These are phyloP conservation scores for Pyrenophora graminea DNA, from an alignment of 2,329 filamentous ascomycete genomes.

Conservation along the genomic window DNA sequence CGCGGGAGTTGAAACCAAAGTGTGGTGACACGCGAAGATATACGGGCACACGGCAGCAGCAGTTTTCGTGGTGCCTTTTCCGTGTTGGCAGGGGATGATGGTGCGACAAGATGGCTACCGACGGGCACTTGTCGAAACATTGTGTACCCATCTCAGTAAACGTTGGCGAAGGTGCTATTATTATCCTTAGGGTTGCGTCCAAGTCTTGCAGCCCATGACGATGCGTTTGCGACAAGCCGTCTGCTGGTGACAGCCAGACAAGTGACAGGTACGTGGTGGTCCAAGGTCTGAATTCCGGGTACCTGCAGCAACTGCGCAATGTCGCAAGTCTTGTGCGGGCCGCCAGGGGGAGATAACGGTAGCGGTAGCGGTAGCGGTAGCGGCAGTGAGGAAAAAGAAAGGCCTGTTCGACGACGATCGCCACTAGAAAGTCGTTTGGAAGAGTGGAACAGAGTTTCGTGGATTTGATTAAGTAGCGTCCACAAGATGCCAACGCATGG, in stretches of 20 bases:
- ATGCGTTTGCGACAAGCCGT: not conserved
- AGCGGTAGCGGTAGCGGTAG: slow-evolving; percentile 1
- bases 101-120: slow-evolving; percentile 40
- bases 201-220: slow-evolving; percentile 29
- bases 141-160: slow-evolving; percentile 23
- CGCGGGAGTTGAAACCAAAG: slow-evolving; percentile 12
- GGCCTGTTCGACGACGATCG: slow-evolving; percentile 30
- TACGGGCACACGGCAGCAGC: slow-evolving; percentile 24
- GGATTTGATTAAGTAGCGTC: slow-evolving; percentile 18
- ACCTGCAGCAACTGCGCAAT: slow-evolving; percentile 23
- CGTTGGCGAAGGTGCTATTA: slow-evolving; percentile 18
- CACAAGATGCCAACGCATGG: slow-evolving; percentile 23
- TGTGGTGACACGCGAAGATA: slow-evolving; percentile 20
- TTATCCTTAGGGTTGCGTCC: slow-evolving; percentile 18
- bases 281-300: slow-evolving; percentile 7
- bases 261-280: slow-evolving; percentile 3
- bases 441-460: slow-evolving; percentile 23
- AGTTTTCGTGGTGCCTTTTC: slow-evolving; percentile 27
- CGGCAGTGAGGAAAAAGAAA: slow-evolving; percentile 20
- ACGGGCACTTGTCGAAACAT: slow-evolving; percentile 24
- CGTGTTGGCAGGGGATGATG: slow-evolving; percentile 32
- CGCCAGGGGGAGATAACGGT: slow-evolving; percentile 11
- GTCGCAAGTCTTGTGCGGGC: slow-evolving; percentile 14
- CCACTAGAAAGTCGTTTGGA: slow-evolving; percentile 16
- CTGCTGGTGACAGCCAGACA: not conserved